These are phyloP conservation scores for Trichocladium antarcticum DNA, from an alignment of 495 filamentous ascomycete species.

Conservation along the genomic window DNA sequence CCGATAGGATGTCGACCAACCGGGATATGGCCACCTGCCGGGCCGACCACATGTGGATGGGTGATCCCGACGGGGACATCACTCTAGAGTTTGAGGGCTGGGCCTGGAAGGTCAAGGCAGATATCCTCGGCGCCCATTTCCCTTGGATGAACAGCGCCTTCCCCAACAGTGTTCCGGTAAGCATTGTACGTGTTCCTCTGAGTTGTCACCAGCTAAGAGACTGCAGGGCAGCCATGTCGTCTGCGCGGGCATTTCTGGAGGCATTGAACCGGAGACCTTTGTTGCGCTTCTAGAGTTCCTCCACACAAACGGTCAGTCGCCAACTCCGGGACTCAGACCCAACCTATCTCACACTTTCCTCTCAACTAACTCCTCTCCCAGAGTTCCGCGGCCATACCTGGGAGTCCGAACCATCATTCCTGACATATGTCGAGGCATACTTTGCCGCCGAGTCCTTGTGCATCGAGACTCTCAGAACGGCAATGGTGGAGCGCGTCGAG, in stretches of 20 bases:
- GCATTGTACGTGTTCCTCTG: not conserved
- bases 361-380: not conserved
- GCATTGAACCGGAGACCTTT: not conserved
- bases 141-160: not conserved
- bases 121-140: not conserved
- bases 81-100: not conserved
- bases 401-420: not conserved
- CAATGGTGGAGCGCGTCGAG: not conserved
- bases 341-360: too few species aligned
- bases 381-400: not conserved
- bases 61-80: slow-evolving; percentile 3
- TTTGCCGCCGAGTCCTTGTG: slow-evolving; percentile 1
- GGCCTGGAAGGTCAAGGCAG: slow-evolving; percentile 1
- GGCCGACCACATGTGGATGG: not conserved
- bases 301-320: not conserved
- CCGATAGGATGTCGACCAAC: not conserved
- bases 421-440: not conserved
- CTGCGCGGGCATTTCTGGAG: not conserved
- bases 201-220: not conserved
- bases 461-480: not conserved
- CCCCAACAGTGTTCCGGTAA: not conserved
- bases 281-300: not conserved
- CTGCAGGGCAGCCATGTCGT: not conserved
- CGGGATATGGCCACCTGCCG: not conserved
- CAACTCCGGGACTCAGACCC: too few species aligned